Conservation (phyloP, 805 yeast species). For the Candida oleophila region DNA sequence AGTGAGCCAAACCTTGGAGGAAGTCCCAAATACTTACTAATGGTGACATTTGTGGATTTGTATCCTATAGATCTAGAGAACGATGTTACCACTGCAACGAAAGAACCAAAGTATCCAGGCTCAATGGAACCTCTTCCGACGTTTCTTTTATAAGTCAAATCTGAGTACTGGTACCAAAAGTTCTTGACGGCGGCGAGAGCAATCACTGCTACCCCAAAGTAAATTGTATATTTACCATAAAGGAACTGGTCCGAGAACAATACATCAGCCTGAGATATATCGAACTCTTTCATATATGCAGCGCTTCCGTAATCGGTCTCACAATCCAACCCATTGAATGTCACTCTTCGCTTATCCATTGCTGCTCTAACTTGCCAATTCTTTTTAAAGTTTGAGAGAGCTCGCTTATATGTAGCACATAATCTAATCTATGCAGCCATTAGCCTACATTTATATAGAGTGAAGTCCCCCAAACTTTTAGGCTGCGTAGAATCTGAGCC, state of each 20-base stretch:
- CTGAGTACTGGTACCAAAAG: conserved; percentile 25
- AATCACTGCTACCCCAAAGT: conserved; percentile 39
- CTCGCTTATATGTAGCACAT: too few relatives aligned
- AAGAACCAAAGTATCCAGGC: conserved; percentile 21
- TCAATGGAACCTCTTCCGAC: conserved; percentile 3
- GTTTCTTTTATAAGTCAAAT: conserved; percentile 15
- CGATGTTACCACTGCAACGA: conserved; percentile 27
- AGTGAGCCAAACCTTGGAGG: conserved; percentile 39
- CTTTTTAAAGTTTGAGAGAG: too few relatives aligned
- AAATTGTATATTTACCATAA: conserved; percentile 40
- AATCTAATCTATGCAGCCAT: too few relatives aligned
- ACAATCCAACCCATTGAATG: conserved; percentile 37
- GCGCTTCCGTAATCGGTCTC: conserved; percentile 26
- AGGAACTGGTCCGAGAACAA: conserved; percentile 24
- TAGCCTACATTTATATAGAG: too few relatives aligned
- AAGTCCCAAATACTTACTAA: conserved; percentile 26
- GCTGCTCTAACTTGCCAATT: too few relatives aligned
- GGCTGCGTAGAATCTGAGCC: too few relatives aligned
- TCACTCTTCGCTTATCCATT: conserved; percentile 1
- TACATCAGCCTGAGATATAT: conserved; percentile 28
- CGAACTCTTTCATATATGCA: conserved; percentile 17
- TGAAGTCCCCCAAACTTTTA: too few relatives aligned
- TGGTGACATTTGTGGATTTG: conserved; percentile 24
- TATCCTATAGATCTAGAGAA: conserved; percentile 37
- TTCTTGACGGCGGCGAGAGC: conserved; percentile 33